Evolutionary conservation across 2,329 filamentous ascomycete species (phyloP).

Genomic region (Botrytis deweyae): DNA sequence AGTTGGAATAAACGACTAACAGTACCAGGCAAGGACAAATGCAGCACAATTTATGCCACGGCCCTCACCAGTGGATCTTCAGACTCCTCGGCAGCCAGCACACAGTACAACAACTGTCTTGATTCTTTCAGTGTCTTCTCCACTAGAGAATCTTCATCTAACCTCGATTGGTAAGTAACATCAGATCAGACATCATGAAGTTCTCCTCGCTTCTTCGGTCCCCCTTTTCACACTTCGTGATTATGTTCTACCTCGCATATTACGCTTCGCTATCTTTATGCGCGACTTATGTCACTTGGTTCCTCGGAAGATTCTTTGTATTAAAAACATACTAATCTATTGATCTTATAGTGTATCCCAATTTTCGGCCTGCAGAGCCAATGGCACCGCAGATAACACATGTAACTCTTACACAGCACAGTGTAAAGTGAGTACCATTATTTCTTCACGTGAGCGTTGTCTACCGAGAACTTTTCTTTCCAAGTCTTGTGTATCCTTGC

Average conservation of each 20-base stretch:
- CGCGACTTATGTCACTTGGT: not conserved
- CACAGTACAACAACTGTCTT: constrained; percentile 26
- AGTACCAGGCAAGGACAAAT: constrained; percentile 24
- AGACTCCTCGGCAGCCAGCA: constrained; percentile 19
- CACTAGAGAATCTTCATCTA: constrained; percentile 3
- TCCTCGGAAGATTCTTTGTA: too few relatives aligned
- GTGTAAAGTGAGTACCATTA: constrained; percentile 16
- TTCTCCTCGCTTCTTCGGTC: not conserved
- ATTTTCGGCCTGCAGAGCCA: constrained; percentile 22
- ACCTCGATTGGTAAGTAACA: not conserved
- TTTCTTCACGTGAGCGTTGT: not conserved
- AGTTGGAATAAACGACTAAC: not conserved
- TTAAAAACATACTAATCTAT: not conserved
- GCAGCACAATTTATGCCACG: constrained; percentile 25
- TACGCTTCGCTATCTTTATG: not conserved
- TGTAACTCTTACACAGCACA: constrained; percentile 26
- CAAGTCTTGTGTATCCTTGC: not conserved
- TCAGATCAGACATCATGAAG: not conserved
- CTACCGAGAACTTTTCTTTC: not conserved
- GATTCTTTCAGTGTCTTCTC: constrained; percentile 26
- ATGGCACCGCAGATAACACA: constrained; percentile 21
- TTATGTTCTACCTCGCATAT: not conserved
- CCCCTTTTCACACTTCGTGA: not conserved
- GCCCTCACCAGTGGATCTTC: constrained; percentile 23
- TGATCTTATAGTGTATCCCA: constrained; percentile 2